Evolutionary conservation across 2,329 filamentous ascomycete genomes (phyloP).

Genomic region (Calonectria hawksworthii): DNA sequence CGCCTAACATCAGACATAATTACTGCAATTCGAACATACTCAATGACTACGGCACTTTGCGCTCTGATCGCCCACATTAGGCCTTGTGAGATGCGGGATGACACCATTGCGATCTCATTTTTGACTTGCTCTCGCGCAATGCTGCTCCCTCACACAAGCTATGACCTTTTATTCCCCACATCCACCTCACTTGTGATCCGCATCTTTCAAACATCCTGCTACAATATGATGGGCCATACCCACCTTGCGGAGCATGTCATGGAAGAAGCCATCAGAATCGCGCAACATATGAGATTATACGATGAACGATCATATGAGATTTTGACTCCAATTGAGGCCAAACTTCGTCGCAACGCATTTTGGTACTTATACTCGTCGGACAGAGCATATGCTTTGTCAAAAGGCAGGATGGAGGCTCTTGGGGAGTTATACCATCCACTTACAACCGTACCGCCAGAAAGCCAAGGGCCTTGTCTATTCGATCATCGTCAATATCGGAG

Average conservation of each 20-base stretch:
- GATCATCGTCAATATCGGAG: background rate
- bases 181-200: slow-evolving; percentile 11
- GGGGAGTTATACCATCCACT: background rate
- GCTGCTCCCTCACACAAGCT: slow-evolving; percentile 1
- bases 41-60: slow-evolving; percentile 4
- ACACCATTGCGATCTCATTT: slow-evolving; percentile 2
- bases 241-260: slow-evolving; percentile 12
- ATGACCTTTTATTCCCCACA: slow-evolving; percentile 11
- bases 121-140: slow-evolving; percentile 10
- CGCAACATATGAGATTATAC: slow-evolving; percentile 18
- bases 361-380: slow-evolving; percentile 20
- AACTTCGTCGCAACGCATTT: slow-evolving; percentile 24
- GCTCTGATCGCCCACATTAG: slow-evolving; percentile 16
- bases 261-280: slow-evolving; percentile 15
- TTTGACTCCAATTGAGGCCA: slow-evolving; percentile 14
- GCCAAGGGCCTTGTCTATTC: background rate
- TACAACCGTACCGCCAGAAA: background rate
- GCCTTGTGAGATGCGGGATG: slow-evolving; percentile 14
- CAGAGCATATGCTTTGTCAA: slow-evolving; percentile 3
- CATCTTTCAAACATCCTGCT: slow-evolving; percentile 21
- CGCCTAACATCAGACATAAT: background rate
- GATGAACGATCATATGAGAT: slow-evolving; percentile 21
- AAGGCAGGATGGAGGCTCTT: background rate
- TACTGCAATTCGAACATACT: slow-evolving; percentile 4
- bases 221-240: slow-evolving; percentile 16